Evolutionary conservation across 2,329 filamentous ascomycete genomes (phyloP), one percentile per base, ranked within the genome.

Genomic region (Nothomitra cinnamomea): DNA sequence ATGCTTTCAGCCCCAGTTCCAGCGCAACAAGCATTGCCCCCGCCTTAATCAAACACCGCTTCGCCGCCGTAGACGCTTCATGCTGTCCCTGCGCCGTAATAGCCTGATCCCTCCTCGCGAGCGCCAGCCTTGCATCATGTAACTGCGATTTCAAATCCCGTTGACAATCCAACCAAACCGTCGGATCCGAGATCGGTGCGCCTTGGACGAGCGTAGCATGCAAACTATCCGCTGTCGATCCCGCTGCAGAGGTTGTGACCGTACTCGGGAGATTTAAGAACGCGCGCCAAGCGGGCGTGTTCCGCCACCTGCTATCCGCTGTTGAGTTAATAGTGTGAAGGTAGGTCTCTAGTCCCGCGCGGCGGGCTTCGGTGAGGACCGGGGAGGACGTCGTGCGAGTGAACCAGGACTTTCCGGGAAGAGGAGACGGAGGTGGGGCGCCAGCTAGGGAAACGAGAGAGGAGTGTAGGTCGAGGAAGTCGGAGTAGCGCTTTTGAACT

Each of bases 401-500:
- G 63, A 90, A 78, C 85, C 85, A 92, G 48, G 81, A 80, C 64
- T 92, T 92, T 13, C 70, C 70, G 1, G 86, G 86, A 1, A 90
- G 72, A 0, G 82, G 69, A 1, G 72, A 70, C 0, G 86, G 86
- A 6, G 86, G 85, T 19, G 83, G 66, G 21, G 71, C 63, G 60
- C 80, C 79, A 54, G 82, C 76, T 51, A 79, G 70, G 41, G 74
- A 69, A 19, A 73, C 72, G 7, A 94, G 74, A 2, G 75, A 68
- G 28, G 71, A 66, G 68, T 92, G 79, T 15, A 94, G 78, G 48
- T 72, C 65, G 54, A 72, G 70, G 63, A 92, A 92, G 64, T 92
- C 86, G 53, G 82, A 87, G 72, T 90, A 94, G 61, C 86, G 83
- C 67, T 89, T 90, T 62, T 82, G 79, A 3, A 88, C 73, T 58